Evolutionary conservation across 805 yeast genomes (phyloP), one percentile per base, ranked within the genome.

Genomic region (Pichia insulana): DNA sequence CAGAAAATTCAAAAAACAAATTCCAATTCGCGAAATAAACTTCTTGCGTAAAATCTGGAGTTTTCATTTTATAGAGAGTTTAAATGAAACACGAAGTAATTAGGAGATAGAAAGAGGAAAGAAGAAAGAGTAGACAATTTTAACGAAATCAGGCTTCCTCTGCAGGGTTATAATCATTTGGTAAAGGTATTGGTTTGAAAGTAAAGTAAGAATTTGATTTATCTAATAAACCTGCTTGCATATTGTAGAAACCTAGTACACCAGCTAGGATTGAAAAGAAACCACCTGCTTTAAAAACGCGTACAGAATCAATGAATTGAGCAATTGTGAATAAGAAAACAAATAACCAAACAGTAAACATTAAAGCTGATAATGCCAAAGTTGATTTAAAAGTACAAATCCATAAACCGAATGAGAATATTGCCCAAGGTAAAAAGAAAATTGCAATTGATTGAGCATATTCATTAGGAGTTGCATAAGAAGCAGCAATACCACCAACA

Each of bases 121-220:
- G 22, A 26, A 18, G 10, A 12, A 26, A n/a, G 31, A 11, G 15
- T 12, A 28, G 13, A 26, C 8, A 26, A 8, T 10, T 11, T 19
- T 19, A 33, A 17, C 4, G 17, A 18, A 19, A 28, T 39, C 26
- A 39, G 2, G 36, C 36, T 27, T 45, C 50, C 20, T 42, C 33
- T 6, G 36, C 47, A 9, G 59, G 53, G 13, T 45, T 43, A 2
- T 40, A 50, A 17, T 34, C 36, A 39, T 70, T 68, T 31, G 80
- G 78, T 63, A 76, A 56, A 53, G 59, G 71, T 40, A 69, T 41
- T 16, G 84, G 75, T 43, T 66, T 64, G 39, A 76, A 60, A 15
- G 64, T 62, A 49, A 80, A 49, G 57, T 80, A 83, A 32, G 81
- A 68, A 63, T 80, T 83, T 42, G 74, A 70, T 12, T 58, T 57